Percentiles rank a stretch among this genome's conserved stretches.
Evolutionary conservation across 83 land plant genomes (phyloP).

Genomic region (Thuja plicata): DNA sequence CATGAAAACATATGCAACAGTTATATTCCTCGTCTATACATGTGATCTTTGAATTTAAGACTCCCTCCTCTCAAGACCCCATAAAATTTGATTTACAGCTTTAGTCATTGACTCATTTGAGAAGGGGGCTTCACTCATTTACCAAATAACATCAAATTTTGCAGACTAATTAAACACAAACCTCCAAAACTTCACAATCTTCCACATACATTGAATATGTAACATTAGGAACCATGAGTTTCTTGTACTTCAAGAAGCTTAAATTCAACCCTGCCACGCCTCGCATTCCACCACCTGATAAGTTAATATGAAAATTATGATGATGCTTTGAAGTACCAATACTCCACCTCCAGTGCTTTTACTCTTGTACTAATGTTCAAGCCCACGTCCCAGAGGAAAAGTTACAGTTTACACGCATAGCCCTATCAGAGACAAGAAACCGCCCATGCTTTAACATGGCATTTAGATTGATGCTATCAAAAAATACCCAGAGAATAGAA

Average conservation of each 20-base stretch:
- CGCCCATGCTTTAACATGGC: neutral
- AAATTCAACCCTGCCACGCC: neutral
- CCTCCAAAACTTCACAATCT: neutral
- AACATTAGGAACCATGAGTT: neutral
- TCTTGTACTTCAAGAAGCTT: neutral
- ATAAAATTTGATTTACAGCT: neutral
- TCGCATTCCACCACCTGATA: neutral
- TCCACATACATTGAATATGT: neutral
- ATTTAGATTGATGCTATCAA: slow-evolving; percentile 1
- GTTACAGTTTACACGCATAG: neutral
- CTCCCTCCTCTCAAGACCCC: neutral
- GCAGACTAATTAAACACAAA: neutral
- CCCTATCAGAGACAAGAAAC: neutral
- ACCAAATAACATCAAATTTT: neutral
- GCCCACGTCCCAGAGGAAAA: neutral
- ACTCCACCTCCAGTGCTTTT: neutral
- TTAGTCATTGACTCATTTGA: neutral
- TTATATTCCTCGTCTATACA: neutral
- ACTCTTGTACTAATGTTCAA: neutral
- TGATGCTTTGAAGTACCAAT: neutral
- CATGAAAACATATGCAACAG: neutral
- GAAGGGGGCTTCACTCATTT: neutral
- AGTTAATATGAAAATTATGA: neutral
- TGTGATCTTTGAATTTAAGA: neutral
- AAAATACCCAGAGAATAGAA: neutral